Percentiles rank a stretch among this genome's conserved stretches.
Evolutionary conservation across 1,139 yeast genomes (phyloP).

Genomic region (Debaryomyces nepalensis): DNA sequence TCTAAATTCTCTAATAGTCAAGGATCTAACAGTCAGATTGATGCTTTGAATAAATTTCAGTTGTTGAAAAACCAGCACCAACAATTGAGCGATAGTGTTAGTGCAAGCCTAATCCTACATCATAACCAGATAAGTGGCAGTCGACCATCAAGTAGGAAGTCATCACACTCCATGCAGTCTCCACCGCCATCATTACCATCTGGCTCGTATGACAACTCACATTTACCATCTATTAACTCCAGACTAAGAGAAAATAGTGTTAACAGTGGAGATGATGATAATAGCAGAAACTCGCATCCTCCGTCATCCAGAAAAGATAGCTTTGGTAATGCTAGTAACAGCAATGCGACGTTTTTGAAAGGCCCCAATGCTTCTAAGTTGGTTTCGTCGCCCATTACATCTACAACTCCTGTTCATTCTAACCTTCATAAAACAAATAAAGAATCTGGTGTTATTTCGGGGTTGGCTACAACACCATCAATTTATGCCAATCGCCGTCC

Average conservation of each 20-base stretch:
- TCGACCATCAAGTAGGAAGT: slow-evolving; percentile 36
- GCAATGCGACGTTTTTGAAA: slow-evolving; percentile 25
- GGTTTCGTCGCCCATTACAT: slow-evolving; percentile 27
- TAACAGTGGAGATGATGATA: slow-evolving; percentile 29
- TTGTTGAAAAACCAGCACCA: slow-evolving; percentile 46
- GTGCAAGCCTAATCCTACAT: slow-evolving; percentile 44
- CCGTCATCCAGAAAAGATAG: slow-evolving; percentile 10
- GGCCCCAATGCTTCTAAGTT: slow-evolving; percentile 18
- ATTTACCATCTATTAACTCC: slow-evolving; percentile 48
- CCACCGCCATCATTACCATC: slow-evolving; percentile 40
- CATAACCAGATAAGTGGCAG: slow-evolving; percentile 20
- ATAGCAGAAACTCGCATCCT: slow-evolving; percentile 24
- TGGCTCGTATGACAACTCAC: slow-evolving; percentile 41
- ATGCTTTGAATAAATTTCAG: slow-evolving; percentile 44
- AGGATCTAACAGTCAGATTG: slow-evolving; percentile 23
- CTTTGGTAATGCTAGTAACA: slow-evolving; percentile 18
- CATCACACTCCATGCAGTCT: slow-evolving; percentile 39
- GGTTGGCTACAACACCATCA: slow-evolving; percentile 46
- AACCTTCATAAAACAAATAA: slow-evolving; percentile 19
- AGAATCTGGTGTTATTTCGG: slow-evolving; percentile 25
- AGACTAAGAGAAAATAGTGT: slow-evolving; percentile 38
- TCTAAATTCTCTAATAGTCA: slow-evolving; percentile 16
- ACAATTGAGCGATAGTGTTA: slow-evolving; percentile 57
- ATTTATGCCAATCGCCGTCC: slow-evolving; percentile 29
- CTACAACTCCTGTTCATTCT: slow-evolving; percentile 30